Percentiles rank a stretch among this genome's conserved stretches.
Conservation (phyloP, 2,329 filamentous ascomycete genomes). For the Penicillium brasilianum region DNA sequence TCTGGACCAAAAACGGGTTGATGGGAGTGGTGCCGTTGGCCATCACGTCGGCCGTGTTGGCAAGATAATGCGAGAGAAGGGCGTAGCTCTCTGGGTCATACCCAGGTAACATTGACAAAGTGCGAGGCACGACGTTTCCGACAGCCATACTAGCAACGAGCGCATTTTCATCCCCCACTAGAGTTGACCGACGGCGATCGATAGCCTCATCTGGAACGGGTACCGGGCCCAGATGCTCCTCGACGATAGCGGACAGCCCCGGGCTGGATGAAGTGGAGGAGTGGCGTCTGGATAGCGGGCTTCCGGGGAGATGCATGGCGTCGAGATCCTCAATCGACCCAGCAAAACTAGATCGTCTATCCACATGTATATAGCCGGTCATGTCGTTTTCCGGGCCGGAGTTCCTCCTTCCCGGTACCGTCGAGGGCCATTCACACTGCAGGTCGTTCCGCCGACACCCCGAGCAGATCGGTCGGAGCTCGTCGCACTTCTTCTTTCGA, state of each 20-base stretch:
- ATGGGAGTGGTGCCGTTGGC: conserved; percentile 54
- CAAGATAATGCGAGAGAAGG: conserved; percentile 54
- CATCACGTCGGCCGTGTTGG: conserved; percentile 54
- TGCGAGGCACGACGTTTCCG: conserved; percentile 30
- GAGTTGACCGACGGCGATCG: conserved; percentile 5
- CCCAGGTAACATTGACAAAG: conserved; percentile 37
- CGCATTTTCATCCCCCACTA: background rate
- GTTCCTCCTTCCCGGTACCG: conserved; percentile 21
- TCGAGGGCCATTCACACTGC: conserved; percentile 35
- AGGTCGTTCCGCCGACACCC: conserved; percentile 39
- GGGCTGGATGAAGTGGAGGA: conserved; percentile 24
- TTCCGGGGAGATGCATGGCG: conserved; percentile 5
- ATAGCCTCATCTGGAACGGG: conserved; percentile 2
- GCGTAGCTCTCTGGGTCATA: conserved; percentile 40
- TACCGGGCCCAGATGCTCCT: conserved; percentile 8
- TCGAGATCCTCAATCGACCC: conserved; percentile 18
- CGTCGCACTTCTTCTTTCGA: conserved; percentile 44
- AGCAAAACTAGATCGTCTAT: conserved; percentile 14
- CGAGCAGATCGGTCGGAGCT: conserved; percentile 41
- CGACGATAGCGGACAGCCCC: conserved; percentile 17
- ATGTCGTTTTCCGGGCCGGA: conserved; percentile 12
- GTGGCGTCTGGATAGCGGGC: conserved; percentile 21
- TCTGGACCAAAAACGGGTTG: conserved; percentile 54
- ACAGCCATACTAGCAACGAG: conserved; percentile 15
- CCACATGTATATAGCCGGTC: background rate